Evolutionary conservation across 108 stramenopile species (phyloP), one percentile per base, ranked within the genome.

Genomic region (Aurantiochytrium sp.): DNA sequence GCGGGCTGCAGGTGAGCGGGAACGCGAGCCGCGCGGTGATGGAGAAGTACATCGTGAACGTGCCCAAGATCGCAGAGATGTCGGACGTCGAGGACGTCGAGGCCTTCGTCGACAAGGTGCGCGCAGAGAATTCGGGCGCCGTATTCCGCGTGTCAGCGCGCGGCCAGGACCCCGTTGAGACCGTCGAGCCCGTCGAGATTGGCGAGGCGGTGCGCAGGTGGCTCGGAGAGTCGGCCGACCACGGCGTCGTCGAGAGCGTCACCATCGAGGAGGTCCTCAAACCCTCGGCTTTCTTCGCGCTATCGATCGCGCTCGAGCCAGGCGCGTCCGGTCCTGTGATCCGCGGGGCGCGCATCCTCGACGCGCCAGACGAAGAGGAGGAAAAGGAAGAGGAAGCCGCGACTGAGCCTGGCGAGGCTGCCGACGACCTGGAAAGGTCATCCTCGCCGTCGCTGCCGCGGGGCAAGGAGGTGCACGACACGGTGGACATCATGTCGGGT

Each of bases 401-500:
- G n/a, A n/a, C n/a, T n/a, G n/a, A n/a, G n/a, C n/a, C n/a, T n/a
- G n/a, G n/a, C n/a, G n/a, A n/a, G n/a, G n/a, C n/a, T n/a, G n/a
- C n/a, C n/a, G n/a, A n/a, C n/a, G n/a, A n/a, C n/a, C n/a, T n/a
- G n/a, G n/a, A n/a, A n/a, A n/a, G n/a, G n/a, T n/a, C n/a, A n/a
- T n/a, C n/a, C n/a, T n/a, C n/a, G n/a, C n/a, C n/a, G n/a, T 15
- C 50, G 50, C 50, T 17, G 50, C 50, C 15, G 15, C 50, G 17
- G 15, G 17, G 50, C 50, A 52, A 52, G 2, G 50, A 52, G 50
- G 59, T 65, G 10, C 15, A 15, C 32, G 59, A 65, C 59, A 65
- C 94, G 22, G 92, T 97, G 52, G 96, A 97, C 87, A 95, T 98
- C 85, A 89, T 65, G 22, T 87, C 87, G 54, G 97, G 97, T 34